These are phyloP conservation scores for Cytospora paraplurivora DNA, from an alignment of 2,329 filamentous ascomycete species.

Conservation along the genomic window DNA sequence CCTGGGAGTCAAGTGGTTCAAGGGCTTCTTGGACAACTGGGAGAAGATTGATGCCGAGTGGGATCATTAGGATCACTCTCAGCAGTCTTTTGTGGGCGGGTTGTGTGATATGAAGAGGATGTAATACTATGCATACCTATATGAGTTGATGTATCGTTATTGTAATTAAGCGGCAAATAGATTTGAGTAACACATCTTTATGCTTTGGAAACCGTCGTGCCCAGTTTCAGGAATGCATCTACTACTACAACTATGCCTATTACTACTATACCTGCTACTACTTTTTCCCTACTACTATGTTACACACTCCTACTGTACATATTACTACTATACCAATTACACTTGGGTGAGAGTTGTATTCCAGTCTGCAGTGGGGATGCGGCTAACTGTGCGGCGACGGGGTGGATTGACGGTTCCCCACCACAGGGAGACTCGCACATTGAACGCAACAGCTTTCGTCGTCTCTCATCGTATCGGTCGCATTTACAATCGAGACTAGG, in stretches of 20 bases:
- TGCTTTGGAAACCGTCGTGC: too few species aligned
- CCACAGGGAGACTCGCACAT: neutral
- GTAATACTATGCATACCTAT: constrained; percentile 8
- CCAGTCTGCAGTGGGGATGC: neutral
- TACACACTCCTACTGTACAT: too few species aligned
- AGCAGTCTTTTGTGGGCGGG: neutral
- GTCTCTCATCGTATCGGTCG: neutral
- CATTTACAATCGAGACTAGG: neutral
- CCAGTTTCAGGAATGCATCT: too few species aligned
- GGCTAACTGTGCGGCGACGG: neutral
- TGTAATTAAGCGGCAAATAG: neutral
- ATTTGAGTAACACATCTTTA: neutral
- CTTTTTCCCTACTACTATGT: too few species aligned
- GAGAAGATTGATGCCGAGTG: constrained; percentile 85
- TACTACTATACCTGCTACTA: too few species aligned
- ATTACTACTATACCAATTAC: too few species aligned
- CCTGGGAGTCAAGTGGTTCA: constrained; percentile 83
- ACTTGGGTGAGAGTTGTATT: neutral
- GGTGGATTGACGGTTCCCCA: neutral
- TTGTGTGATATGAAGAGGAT: neutral
- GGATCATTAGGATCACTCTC: constrained; percentile 38
- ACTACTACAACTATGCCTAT: too few species aligned
- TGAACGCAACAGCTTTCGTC: neutral
- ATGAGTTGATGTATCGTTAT: constrained; percentile 2
- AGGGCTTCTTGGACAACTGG: constrained; percentile 84